phyloP scores from a whole-genome alignment of 2,329 filamentous ascomycete species.

The Colletotrichum musicola region DNA sequence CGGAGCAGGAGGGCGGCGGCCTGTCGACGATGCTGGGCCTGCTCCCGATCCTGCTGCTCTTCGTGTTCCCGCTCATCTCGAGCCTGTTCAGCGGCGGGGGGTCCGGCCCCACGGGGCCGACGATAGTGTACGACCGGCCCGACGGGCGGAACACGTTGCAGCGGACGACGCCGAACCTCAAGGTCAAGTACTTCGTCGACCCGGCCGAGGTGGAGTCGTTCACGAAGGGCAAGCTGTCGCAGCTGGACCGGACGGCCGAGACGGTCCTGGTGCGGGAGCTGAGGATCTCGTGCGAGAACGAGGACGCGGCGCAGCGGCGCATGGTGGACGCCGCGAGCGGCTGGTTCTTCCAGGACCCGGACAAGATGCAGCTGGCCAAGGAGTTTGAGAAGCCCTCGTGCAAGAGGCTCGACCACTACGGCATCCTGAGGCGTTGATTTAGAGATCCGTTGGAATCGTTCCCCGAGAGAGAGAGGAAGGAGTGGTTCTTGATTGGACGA shows the following conservation, averaged over 20 bases:
- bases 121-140: constrained; percentile 81
- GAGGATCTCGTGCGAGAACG: constrained; percentile 78
- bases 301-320: constrained; percentile 74
- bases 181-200: constrained; percentile 88
- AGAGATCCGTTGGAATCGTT: background rate
- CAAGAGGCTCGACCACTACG: constrained; percentile 61
- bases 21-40: constrained; percentile 77
- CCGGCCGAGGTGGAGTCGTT: constrained; percentile 81
- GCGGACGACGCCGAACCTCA: constrained; percentile 77
- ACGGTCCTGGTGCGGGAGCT: constrained; percentile 76
- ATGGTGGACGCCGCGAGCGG: constrained; percentile 84
- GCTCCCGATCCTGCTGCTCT: constrained; percentile 89
- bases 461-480: background rate
- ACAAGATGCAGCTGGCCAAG: constrained; percentile 80
- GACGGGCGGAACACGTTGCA: constrained; percentile 79
- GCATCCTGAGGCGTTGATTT: constrained; percentile 42
- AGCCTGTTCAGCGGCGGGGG: constrained; percentile 77
- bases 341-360: constrained; percentile 86
- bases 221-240: constrained; percentile 74
- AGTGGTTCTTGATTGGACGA: background rate
- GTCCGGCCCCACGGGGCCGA: constrained; percentile 69
- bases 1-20: constrained; percentile 64
- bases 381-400: constrained; percentile 66
- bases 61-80: constrained; percentile 85
- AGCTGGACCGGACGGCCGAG: constrained; percentile 85